Evolutionary conservation across 345 rosid genomes (phyloP).

Genomic region (Eutrema heterophyllum): DNA sequence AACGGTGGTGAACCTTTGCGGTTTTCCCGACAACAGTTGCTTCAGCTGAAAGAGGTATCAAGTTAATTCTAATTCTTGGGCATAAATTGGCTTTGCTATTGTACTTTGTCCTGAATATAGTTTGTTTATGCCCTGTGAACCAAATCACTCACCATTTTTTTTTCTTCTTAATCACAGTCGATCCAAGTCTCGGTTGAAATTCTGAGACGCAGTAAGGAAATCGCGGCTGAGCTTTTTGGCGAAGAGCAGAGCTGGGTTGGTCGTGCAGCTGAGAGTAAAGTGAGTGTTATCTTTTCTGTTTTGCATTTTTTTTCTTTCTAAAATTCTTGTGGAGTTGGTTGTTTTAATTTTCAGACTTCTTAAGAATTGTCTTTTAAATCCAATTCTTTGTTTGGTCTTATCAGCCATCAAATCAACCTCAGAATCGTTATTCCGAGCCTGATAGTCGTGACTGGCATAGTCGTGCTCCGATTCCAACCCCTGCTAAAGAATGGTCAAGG

Average conservation of each 20-base stretch:
- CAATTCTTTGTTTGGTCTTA: background rate
- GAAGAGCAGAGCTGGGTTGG: constrained; percentile 52
- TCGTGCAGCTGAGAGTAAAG: constrained; percentile 45
- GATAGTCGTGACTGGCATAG: constrained; percentile 80
- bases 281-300: constrained; percentile 21
- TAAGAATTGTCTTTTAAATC: background rate
- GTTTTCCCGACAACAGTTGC: constrained; percentile 53
- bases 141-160: background rate
- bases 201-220: constrained; percentile 47
- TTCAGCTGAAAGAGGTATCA: constrained; percentile 54
- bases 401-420: constrained; percentile 50
- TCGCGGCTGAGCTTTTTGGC: constrained; percentile 53
- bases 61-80: background rate
- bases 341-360: background rate
- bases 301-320: background rate
- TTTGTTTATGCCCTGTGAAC: background rate
- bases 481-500: constrained; percentile 58
- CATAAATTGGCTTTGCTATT: background rate
- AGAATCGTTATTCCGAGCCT: constrained; percentile 55
- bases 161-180: constrained; percentile 13
- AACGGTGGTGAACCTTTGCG: constrained; percentile 41
- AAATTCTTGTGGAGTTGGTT: background rate
- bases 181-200: constrained; percentile 43
- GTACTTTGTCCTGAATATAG: too few relatives aligned
- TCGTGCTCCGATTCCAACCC: constrained; percentile 30